A percentile compares a stretch with the other conserved stretches of the same genome.
phyloP scores from a whole-genome alignment of 2,329 filamentous ascomycete genomes.

The Penicillium sp. region DNA sequence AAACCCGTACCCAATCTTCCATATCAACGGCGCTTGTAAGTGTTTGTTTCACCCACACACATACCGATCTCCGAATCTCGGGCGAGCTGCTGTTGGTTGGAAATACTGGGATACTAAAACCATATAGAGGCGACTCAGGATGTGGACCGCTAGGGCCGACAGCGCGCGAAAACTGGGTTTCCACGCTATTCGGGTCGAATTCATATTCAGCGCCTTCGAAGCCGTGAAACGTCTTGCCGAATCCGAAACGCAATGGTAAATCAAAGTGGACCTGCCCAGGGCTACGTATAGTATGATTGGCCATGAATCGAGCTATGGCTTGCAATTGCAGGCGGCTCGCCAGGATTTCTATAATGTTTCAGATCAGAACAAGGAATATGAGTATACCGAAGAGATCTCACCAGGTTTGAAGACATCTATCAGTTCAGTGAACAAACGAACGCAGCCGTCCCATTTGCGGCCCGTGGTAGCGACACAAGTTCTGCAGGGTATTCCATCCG shows the following conservation, averaged over 20 bases:
- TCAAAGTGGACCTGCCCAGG: neutral
- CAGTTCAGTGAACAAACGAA: conserved; percentile 2
- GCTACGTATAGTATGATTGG: neutral
- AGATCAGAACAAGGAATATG: neutral
- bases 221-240: neutral
- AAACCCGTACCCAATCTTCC: neutral
- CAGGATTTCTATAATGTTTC: conserved; percentile 2
- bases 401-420: conserved; percentile 2
- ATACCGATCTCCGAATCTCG: neutral
- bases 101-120: neutral
- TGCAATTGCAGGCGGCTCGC: neutral
- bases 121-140: neutral
- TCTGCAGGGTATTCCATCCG: neutral
- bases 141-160: neutral
- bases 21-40: neutral
- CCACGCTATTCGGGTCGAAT: neutral
- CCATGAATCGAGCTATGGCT: neutral
- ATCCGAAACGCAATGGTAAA: conserved; percentile 7
- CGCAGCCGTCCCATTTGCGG: conserved; percentile 12
- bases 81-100: neutral
- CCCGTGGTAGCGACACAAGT: neutral
- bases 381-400: neutral
- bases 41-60: neutral
- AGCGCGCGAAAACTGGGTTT: neutral
- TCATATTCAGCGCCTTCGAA: conserved; percentile 4